A percentile compares a stretch with the other conserved stretches of the same genome.
These are phyloP conservation scores for Rostrohypoxylon terebratum DNA, from an alignment of 495 filamentous ascomycete species.

Conservation along the genomic window DNA sequence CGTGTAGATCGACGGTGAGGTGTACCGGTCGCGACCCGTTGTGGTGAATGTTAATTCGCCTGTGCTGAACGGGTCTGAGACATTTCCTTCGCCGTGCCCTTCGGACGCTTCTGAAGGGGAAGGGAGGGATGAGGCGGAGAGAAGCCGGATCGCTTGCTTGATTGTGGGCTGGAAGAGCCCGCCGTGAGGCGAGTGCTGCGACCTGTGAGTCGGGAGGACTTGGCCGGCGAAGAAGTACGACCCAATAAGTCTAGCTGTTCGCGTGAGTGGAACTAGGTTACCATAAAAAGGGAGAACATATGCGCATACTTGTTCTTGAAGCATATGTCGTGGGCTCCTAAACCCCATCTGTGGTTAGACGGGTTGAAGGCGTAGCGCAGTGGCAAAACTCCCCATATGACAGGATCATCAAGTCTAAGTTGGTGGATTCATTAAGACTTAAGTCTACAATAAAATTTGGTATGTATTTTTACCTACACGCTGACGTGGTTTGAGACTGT, in stretches of 20 bases:
- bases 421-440: slow-evolving; percentile 32
- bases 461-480: slow-evolving; percentile 75
- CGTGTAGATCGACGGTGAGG: slow-evolving; percentile 66
- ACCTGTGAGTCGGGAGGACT: slow-evolving; percentile 87
- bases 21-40: slow-evolving; percentile 66
- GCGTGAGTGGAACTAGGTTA: slow-evolving; percentile 1
- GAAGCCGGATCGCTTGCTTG: slow-evolving; percentile 83
- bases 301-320: slow-evolving; percentile 74
- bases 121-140: slow-evolving; percentile 68
- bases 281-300: neutral
- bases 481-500: slow-evolving; percentile 94
- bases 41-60: slow-evolving; percentile 74
- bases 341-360: slow-evolving; percentile 81
- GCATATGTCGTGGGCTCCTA: slow-evolving; percentile 94
- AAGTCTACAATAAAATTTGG: neutral
- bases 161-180: slow-evolving; percentile 92
- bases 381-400: slow-evolving; percentile 91
- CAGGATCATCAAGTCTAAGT: slow-evolving; percentile 87
- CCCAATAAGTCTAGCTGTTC: slow-evolving; percentile 61
- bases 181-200: slow-evolving; percentile 75
- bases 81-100: slow-evolving; percentile 13
- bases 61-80: slow-evolving; percentile 69
- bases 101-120: slow-evolving; percentile 1
- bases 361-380: slow-evolving; percentile 73
- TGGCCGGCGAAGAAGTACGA: slow-evolving; percentile 88